Evolutionary conservation across 106 monocot genomes (phyloP).

Genomic region (Xerophyta viscosa): DNA sequence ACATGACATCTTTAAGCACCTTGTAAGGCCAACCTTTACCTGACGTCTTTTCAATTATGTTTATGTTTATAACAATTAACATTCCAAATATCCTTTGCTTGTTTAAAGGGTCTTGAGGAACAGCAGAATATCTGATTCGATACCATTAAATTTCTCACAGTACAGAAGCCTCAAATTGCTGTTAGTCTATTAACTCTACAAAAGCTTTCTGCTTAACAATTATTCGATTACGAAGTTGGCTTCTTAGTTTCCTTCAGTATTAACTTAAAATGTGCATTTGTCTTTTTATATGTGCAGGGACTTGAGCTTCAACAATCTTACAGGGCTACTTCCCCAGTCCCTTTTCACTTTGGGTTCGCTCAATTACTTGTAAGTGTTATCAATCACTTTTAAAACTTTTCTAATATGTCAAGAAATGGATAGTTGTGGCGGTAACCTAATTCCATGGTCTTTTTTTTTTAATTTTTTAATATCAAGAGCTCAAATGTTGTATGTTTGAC

Average conservation of each 20-base stretch:
- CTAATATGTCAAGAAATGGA: too few relatives aligned
- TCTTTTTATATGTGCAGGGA: conserved; percentile 33
- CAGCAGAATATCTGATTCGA: conserved; percentile 47
- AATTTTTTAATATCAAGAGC: too few relatives aligned
- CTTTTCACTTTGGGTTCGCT: conserved; percentile 59
- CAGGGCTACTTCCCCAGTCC: conserved; percentile 56
- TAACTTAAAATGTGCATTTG: background rate
- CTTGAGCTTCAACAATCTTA: conserved; percentile 91
- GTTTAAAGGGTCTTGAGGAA: conserved; percentile 81
- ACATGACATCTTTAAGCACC: conserved; percentile 48
- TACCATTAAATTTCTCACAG: conserved; percentile 40
- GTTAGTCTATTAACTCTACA: conserved; percentile 36
- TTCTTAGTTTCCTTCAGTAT: background rate
- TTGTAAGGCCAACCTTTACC: conserved; percentile 39
- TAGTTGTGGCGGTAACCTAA: too few relatives aligned
- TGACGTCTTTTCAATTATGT: background rate
- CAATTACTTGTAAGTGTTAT: conserved; percentile 48
- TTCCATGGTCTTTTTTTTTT: too few relatives aligned
- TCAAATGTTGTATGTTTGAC: background rate
- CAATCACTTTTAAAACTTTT: too few relatives aligned
- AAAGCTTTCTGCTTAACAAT: background rate
- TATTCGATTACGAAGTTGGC: too few relatives aligned
- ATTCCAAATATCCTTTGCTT: too few relatives aligned
- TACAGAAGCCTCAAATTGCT: conserved; percentile 29
- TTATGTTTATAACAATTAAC: background rate